Percentiles rank a stretch among this genome's conserved stretches.
phyloP scores from a whole-genome alignment of 176 grass and related monocot species.

The Dactylis glomerata region DNA sequence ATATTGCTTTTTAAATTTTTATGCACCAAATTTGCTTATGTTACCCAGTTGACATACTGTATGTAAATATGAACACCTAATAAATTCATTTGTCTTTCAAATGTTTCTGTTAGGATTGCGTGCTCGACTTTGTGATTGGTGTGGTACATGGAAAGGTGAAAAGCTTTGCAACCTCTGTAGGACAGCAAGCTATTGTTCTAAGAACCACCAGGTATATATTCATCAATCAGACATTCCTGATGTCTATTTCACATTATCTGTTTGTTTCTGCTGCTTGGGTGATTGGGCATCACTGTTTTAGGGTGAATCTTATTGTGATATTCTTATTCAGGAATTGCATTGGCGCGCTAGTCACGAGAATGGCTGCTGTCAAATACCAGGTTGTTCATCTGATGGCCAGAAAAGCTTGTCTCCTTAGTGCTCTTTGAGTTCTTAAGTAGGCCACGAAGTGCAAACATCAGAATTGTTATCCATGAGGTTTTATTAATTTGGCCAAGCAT shows the following conservation, averaged over 20 bases:
- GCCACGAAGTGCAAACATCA: too few species aligned
- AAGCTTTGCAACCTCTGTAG: slow-evolving; percentile 52
- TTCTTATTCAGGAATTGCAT: slow-evolving; percentile 48
- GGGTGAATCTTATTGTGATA: not conserved
- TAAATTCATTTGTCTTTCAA: not conserved
- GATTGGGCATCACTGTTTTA: not conserved
- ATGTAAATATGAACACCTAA: not conserved
- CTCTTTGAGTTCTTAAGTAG: not conserved
- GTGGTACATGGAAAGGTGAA: slow-evolving; percentile 93
- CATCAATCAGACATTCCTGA: not conserved
- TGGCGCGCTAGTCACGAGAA: slow-evolving; percentile 73
- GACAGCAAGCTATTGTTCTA: slow-evolving; percentile 70
- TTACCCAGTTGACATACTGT: not conserved
- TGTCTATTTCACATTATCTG: not conserved
- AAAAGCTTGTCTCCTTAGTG: slow-evolving; percentile 35
- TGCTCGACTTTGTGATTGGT: slow-evolving; percentile 57
- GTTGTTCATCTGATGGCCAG: slow-evolving; percentile 31
- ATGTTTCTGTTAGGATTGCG: not conserved
- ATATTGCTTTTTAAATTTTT: not conserved
- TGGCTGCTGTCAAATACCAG: slow-evolving; percentile 49
- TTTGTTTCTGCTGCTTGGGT: not conserved
- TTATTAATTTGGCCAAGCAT: too few species aligned
- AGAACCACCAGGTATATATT: slow-evolving; percentile 72
- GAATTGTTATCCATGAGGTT: too few species aligned
- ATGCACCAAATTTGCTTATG: not conserved